A percentile compares a stretch with the other conserved stretches of the same genome.
These are phyloP conservation scores for Lipomyces mesembrius DNA, from an alignment of 805 yeast genomes.

Conservation along the genomic window DNA sequence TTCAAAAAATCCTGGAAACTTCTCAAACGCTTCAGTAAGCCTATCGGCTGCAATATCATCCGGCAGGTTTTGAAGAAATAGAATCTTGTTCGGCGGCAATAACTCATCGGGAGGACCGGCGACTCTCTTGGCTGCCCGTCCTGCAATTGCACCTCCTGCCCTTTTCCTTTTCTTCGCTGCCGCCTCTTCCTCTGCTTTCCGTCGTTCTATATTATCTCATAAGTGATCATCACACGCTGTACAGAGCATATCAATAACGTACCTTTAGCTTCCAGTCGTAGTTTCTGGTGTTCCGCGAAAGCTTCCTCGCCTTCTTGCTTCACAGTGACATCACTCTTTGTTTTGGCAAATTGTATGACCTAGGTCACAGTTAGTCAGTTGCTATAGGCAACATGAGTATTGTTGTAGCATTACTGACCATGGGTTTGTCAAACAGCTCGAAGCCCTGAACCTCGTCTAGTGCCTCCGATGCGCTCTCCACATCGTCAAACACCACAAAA, in stretches of 20 bases:
- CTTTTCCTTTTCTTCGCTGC: slow-evolving; percentile 33
- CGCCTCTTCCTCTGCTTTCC: slow-evolving; percentile 30
- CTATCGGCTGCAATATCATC: slow-evolving; percentile 48
- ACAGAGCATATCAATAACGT: not conserved
- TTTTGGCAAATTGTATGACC: slow-evolving; percentile 50
- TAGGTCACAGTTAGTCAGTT: slow-evolving; percentile 4
- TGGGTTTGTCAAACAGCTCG: slow-evolving; percentile 53
- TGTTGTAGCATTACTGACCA: slow-evolving; percentile 43
- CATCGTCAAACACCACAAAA: slow-evolving; percentile 61
- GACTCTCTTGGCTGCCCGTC: slow-evolving; percentile 31
- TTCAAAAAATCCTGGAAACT: slow-evolving; percentile 64
- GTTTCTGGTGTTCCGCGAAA: slow-evolving; percentile 39
- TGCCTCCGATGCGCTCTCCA: slow-evolving; percentile 54
- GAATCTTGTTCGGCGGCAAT: slow-evolving; percentile 69
- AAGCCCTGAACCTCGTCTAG: slow-evolving; percentile 45
- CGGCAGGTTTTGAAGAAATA: slow-evolving; percentile 71
- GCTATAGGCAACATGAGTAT: not conserved
- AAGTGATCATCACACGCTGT: not conserved
- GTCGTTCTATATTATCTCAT: slow-evolving; percentile 14
- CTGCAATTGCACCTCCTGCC: slow-evolving; percentile 32
- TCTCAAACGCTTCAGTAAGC: slow-evolving; percentile 55
- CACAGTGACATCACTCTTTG: slow-evolving; percentile 52
- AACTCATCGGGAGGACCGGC: slow-evolving; percentile 37
- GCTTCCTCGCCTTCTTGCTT: slow-evolving; percentile 38
- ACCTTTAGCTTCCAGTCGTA: slow-evolving; percentile 33